These are phyloP conservation scores for Leccinum arenicola DNA, from an alignment of 768 basidiomycete species.

Conservation along the genomic window DNA sequence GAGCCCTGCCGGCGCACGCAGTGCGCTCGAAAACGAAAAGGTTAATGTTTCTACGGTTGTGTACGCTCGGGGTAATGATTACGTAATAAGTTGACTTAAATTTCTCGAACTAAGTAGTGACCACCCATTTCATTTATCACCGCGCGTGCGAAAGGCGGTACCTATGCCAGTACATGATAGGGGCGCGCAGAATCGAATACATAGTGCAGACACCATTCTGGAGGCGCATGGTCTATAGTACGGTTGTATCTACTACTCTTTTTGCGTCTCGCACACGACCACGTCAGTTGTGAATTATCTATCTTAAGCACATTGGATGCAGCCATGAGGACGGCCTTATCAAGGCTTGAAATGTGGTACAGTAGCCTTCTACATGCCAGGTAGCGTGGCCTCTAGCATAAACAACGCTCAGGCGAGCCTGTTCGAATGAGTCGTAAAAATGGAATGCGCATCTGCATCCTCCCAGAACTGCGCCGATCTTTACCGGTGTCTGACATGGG, in stretches of 20 bases:
- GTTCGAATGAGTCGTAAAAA: constrained; percentile 8
- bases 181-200: not conserved
- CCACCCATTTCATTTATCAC: not conserved
- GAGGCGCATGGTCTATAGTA: not conserved
- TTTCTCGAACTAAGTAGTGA: too few species aligned
- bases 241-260: not conserved
- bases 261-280: not conserved
- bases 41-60: too few species aligned
- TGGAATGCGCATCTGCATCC: constrained; percentile 11
- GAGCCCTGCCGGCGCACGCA: too few species aligned
- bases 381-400: too few species aligned
- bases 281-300: constrained; percentile 41
- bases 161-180: not conserved
- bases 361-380: constrained; percentile 22
- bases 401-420: constrained; percentile 58
- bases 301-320: constrained; percentile 56
- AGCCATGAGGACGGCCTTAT: constrained; percentile 70
- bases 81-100: too few species aligned
- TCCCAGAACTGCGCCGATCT: constrained; percentile 81
- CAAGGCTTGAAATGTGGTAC: constrained; percentile 52
- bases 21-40: too few species aligned
- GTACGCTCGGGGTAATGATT: too few species aligned
- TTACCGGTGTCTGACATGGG: constrained; percentile 75
- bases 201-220: too few species aligned
- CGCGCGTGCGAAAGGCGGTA: constrained; percentile 13